phyloP scores from a whole-genome alignment of 371 early-diverging fungal species.

The Mortierella sp. region DNA sequence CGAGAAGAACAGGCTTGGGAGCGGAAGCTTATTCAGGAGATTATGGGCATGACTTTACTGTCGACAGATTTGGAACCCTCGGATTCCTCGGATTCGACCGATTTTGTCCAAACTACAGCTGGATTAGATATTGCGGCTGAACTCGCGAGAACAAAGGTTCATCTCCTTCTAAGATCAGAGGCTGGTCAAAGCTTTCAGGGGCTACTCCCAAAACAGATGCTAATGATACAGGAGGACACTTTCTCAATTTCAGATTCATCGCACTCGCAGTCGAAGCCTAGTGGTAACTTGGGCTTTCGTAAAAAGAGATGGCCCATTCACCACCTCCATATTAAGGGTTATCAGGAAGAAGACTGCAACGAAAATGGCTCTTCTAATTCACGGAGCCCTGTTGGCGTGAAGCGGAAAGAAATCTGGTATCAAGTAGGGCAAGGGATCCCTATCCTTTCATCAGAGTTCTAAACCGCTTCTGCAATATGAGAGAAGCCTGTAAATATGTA shows the following conservation, averaged over 20 bases:
- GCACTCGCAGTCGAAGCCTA: too few relatives aligned
- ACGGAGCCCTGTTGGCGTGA: too few relatives aligned
- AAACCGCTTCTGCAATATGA: too few relatives aligned
- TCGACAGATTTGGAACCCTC: neutral
- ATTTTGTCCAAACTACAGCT: neutral
- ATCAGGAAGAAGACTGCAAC: neutral
- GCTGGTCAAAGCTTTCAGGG: conserved; percentile 23
- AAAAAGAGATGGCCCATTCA: conserved; percentile 30
- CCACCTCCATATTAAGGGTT: conserved; percentile 32
- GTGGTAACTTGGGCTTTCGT: too few relatives aligned
- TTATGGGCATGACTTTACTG: conserved; percentile 25
- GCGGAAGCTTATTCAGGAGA: conserved; percentile 22
- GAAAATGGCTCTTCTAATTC: too few relatives aligned
- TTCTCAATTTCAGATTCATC: too few relatives aligned
- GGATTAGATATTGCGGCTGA: neutral
- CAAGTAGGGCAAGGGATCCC: conserved; percentile 39
- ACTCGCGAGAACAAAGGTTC: conserved; percentile 17
- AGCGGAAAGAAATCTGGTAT: conserved; percentile 35
- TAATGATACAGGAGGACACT: conserved; percentile 23
- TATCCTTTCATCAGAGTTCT: conserved; percentile 10
- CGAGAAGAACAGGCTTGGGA: conserved; percentile 21
- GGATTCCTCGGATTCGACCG: neutral
- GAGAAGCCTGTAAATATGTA: too few relatives aligned
- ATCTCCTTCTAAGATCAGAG: conserved; percentile 28
- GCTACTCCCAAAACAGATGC: conserved; percentile 28